Percentiles rank a stretch among this genome's conserved stretches.
phyloP scores from a whole-genome alignment of 139 green algal species.

The Pedinophyceae sp. region DNA sequence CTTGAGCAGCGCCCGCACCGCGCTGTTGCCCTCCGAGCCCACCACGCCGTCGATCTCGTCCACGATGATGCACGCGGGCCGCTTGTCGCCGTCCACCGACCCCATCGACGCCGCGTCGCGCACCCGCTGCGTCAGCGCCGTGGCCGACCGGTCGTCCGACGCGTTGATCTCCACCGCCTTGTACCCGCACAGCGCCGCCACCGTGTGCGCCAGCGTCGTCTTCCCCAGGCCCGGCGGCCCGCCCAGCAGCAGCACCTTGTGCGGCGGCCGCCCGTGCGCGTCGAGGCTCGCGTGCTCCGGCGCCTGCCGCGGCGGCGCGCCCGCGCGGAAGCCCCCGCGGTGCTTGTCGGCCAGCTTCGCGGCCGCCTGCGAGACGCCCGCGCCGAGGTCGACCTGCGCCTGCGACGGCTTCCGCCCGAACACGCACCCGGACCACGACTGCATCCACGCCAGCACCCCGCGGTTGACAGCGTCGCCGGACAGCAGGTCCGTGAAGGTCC shows the following conservation, averaged over 20 bases:
- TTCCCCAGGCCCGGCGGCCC: slow-evolving; percentile 75
- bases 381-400: not conserved
- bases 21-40: slow-evolving; percentile 47
- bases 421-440: slow-evolving; percentile 56
- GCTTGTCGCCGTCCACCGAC: slow-evolving; percentile 22
- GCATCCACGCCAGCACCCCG: slow-evolving; percentile 36
- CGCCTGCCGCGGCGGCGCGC: too few species aligned
- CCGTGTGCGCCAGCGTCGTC: slow-evolving; percentile 88
- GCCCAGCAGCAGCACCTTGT: slow-evolving; percentile 32
- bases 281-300: not conserved
- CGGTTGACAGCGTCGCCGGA: slow-evolving; percentile 75
- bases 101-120: slow-evolving; percentile 56
- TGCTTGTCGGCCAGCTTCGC: not conserved
- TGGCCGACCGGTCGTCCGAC: slow-evolving; percentile 66
- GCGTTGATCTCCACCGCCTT: slow-evolving; percentile 87
- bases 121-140: slow-evolving; percentile 38
- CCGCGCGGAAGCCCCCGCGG: too few species aligned
- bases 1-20: slow-evolving; percentile 61
- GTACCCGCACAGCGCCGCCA: slow-evolving; percentile 86
- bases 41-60: slow-evolving; percentile 85
- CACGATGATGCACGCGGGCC: slow-evolving; percentile 81
- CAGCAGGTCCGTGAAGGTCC: slow-evolving; percentile 65
- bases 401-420: slow-evolving; percentile 20
- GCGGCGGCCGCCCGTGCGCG: slow-evolving; percentile 17
- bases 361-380: not conserved